These are phyloP conservation scores for Podila epigama DNA, from an alignment of 192 early-diverging fungal genomes.

Conservation along the genomic window DNA sequence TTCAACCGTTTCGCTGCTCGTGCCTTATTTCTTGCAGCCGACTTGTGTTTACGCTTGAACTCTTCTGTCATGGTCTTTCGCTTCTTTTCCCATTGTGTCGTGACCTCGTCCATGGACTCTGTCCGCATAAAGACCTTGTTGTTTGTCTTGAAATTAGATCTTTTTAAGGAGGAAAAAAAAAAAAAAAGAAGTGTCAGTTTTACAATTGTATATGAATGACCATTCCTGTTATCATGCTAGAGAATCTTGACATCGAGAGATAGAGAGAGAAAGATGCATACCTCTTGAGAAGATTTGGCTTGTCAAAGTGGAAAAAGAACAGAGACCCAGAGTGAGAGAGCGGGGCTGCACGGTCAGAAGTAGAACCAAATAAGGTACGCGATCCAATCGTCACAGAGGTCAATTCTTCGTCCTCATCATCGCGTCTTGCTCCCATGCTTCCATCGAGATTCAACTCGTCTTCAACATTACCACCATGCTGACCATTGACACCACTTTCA, in stretches of 20 bases:
- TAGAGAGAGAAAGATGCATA: too few species aligned
- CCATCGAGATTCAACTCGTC: conserved; percentile 12
- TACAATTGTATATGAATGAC: too few species aligned
- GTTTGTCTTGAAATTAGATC: conserved; percentile 46
- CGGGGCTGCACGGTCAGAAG: conserved; percentile 18
- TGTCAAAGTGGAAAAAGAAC: conserved; percentile 56
- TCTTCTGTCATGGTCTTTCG: conserved; percentile 65
- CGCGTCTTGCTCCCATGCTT: background rate
- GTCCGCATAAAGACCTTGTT: conserved; percentile 57
- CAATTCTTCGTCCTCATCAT: conserved; percentile 12
- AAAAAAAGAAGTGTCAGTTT: background rate
- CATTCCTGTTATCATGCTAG: background rate
- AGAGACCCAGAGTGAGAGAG: conserved; percentile 40
- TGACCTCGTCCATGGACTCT: conserved; percentile 58
- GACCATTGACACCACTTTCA: conserved; percentile 16
- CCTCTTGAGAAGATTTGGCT: conserved; percentile 46
- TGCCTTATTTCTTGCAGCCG: conserved; percentile 50
- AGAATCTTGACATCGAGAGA: background rate
- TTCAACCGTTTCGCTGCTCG: conserved; percentile 39
- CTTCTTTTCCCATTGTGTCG: conserved; percentile 59
- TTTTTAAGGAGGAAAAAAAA: background rate
- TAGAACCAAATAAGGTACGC: conserved; percentile 22
- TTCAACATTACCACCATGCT: conserved; percentile 28
- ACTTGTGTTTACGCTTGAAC: conserved; percentile 72
- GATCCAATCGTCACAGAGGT: conserved; percentile 16